A percentile compares a stretch with the other conserved stretches of the same genome.
Conservation (phyloP, 495 filamentous ascomycete genomes). For the Sordaria brevicollis region DNA sequence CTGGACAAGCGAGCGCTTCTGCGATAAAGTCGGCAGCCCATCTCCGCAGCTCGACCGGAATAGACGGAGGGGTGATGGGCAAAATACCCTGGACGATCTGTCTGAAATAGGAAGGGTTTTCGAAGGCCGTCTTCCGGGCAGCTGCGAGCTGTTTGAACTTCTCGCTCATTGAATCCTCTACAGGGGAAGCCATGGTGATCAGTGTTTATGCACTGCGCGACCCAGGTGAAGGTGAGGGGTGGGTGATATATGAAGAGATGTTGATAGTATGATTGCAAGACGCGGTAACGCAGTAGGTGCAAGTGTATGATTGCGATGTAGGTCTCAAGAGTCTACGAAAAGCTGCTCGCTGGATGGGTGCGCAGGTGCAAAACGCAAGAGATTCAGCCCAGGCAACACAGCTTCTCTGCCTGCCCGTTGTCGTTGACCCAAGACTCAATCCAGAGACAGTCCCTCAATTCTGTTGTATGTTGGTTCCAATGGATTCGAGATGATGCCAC, state of each 20-base stretch:
- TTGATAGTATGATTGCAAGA: background rate
- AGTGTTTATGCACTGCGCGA: background rate
- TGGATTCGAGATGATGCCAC: background rate
- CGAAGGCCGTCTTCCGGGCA: conserved; percentile 78
- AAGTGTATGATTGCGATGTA: background rate
- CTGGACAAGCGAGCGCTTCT: conserved; percentile 86
- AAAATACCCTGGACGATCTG: conserved; percentile 84
- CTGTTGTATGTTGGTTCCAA: conserved; percentile 2
- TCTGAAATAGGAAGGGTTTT: conserved; percentile 72
- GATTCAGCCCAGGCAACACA: conserved; percentile 5
- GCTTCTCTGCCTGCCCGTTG: background rate
- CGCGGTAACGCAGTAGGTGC: background rate
- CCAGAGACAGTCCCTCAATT: background rate
- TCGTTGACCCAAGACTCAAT: background rate
- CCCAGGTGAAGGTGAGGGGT: background rate
- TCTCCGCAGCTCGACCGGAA: conserved; percentile 70
- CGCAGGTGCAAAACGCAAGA: background rate
- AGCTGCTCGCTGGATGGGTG: background rate
- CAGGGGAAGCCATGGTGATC: conserved; percentile 29
- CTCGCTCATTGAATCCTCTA: conserved; percentile 47
- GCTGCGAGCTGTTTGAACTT: conserved; percentile 76
- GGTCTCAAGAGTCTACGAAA: conserved; percentile 6
- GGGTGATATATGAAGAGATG: background rate
- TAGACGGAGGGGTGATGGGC: conserved; percentile 70
- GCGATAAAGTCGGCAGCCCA: conserved; percentile 97